A percentile compares a stretch with the other conserved stretches of the same genome.
Conservation (phyloP, 306 rosid genomes). For the Geum urbanum region DNA sequence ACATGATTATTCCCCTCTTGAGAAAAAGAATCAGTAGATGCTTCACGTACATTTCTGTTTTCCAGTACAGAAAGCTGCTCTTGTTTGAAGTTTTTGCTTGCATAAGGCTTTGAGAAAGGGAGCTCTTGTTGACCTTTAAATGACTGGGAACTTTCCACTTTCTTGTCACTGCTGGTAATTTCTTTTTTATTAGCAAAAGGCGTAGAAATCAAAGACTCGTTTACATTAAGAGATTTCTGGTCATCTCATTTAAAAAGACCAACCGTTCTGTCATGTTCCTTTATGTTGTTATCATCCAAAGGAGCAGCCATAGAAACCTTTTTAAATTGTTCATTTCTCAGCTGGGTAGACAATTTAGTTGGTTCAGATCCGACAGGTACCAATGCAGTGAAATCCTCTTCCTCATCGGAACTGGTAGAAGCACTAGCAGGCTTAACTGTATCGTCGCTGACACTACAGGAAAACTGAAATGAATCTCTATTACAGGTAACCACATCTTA, state of each 20-base stretch:
- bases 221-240: slow-evolving; percentile 40
- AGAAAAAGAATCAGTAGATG: too few species aligned
- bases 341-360: slow-evolving; percentile 27
- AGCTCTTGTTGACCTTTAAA: too few species aligned
- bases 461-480: slow-evolving; percentile 29
- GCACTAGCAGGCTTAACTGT: slow-evolving; percentile 37
- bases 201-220: slow-evolving; percentile 4
- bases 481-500: slow-evolving; percentile 10
- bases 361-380: slow-evolving; percentile 27
- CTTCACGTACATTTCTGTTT: too few species aligned
- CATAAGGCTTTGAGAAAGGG: too few species aligned
- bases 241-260: slow-evolving; percentile 26
- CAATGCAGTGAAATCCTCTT: slow-evolving; percentile 30
- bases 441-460: slow-evolving; percentile 43
- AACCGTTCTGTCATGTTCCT: slow-evolving; percentile 23
- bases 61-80: too few species aligned
- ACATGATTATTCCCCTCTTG: too few species aligned
- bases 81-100: too few species aligned
- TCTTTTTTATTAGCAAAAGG: too few species aligned
- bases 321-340: slow-evolving; percentile 33
- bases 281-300: slow-evolving; percentile 28
- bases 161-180: too few species aligned
- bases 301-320: slow-evolving; percentile 26
- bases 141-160: too few species aligned
- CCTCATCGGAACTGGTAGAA: slow-evolving; percentile 42